A percentile compares a stretch with the other conserved stretches of the same genome.
phyloP scores from a whole-genome alignment of 2,329 filamentous ascomycete genomes.

The Calonectria leucothoes region DNA sequence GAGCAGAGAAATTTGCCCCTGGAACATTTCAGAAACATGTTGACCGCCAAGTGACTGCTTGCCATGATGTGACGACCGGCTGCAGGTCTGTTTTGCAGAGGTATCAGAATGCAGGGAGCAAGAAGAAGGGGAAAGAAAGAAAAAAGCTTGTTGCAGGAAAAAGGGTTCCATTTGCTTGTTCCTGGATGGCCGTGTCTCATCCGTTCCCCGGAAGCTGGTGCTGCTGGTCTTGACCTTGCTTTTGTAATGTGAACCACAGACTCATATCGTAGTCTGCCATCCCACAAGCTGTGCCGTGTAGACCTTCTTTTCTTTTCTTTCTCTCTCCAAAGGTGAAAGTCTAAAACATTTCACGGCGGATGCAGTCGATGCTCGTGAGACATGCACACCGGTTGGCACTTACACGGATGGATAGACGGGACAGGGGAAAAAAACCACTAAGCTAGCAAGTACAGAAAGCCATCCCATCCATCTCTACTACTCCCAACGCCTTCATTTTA shows the following conservation, averaged over 20 bases:
- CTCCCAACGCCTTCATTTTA: slow-evolving; percentile 10
- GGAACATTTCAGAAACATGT: not conserved
- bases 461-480: no score
- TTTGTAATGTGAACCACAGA: not conserved
- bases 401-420: not conserved
- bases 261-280: not conserved
- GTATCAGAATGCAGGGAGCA: not conserved
- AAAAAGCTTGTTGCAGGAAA: not conserved
- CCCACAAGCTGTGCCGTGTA: not conserved
- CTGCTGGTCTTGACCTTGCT: not conserved
- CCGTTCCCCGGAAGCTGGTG: not conserved
- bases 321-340: not conserved
- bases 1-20: not conserved
- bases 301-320: no score
- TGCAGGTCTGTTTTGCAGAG: not conserved
- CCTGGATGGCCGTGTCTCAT: not conserved
- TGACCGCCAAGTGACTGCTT: not conserved
- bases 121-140: no score
- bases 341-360: not conserved
- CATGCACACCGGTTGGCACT: not conserved
- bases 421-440: no score
- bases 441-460: not conserved
- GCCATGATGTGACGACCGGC: not conserved
- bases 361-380: not conserved
- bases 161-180: not conserved